Base-by-base conservation (phyloP, 345 rosid species). In the Microthlaspi erraticum region DNA sequence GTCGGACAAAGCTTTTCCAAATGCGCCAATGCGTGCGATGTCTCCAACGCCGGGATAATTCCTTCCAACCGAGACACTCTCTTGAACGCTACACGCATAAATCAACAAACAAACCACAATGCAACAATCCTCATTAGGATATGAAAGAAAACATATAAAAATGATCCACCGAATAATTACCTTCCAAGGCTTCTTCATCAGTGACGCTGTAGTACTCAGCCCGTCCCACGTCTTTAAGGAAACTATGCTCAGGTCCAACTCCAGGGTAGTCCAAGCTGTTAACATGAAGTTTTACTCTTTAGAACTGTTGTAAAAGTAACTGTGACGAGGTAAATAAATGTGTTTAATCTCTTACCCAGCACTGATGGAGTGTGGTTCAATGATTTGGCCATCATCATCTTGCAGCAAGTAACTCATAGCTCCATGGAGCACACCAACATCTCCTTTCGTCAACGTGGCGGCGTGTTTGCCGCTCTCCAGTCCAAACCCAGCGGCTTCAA, bases 181-280 rank as follows among this genome's bases (percentile, higher is more conserved):
- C 98, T 80, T 91, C 89, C 71, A 93, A 71, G 32, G 98, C 98
- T 78, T 91, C 97, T 46, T 81, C 91, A 85, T 93, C 98, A 1
- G 97, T 93, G 52, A 89, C 84, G 31, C 85, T 78, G 8, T 86
- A 73, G 80, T 93, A 93, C 63, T 91, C 96, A 37, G 96, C 96
- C 16, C 97, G 86, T 12, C 91, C 93, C 59, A 43, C 70, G 56
- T 93, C 98, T 79, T 93, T 93, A 78, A 93, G 78, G 73, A 91
- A 93, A 79, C 97, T 89, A 63, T 93, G 98, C 84, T 93, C 98
- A 4, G 98, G 98, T 80, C 98, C 98, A 60, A 93, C 98, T 81
- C 97, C 97, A 66, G 98, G 98, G 79, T 91, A 93, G 78, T 91
- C 98, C 96, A 91, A 83, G 56, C 97, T 93, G 75, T 38, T 54